These are phyloP conservation scores for Saturnispora bothae DNA, from an alignment of 805 yeast genomes.

Conservation along the genomic window DNA sequence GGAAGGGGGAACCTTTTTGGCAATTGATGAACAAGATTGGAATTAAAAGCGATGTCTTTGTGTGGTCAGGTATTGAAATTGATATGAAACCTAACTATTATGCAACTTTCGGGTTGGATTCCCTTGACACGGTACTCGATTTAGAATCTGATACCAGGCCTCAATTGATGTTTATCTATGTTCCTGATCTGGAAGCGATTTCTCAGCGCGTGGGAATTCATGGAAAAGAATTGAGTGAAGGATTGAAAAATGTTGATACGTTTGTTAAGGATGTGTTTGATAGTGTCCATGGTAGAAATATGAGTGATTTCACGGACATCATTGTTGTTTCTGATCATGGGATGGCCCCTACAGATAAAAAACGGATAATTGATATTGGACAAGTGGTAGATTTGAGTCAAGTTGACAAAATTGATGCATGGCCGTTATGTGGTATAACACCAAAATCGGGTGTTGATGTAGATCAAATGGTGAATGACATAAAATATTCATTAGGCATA, in stretches of 20 bases:
- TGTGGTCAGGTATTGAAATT: constrained; percentile 95
- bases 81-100: constrained; percentile 43
- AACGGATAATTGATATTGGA: constrained; percentile 60
- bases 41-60: constrained; percentile 65
- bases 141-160: constrained; percentile 46
- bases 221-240: constrained; percentile 46
- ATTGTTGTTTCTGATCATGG: constrained; percentile 86
- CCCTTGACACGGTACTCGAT: constrained; percentile 63
- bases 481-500: constrained; percentile 25
- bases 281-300: constrained; percentile 43
- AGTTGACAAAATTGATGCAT: constrained; percentile 62
- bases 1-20: constrained; percentile 92
- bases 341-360: constrained; percentile 77
- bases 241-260: constrained; percentile 53
- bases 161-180: constrained; percentile 64
- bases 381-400: constrained; percentile 47
- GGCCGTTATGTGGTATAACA: constrained; percentile 77
- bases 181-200: constrained; percentile 70
- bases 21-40: constrained; percentile 56
- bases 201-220: constrained; percentile 67
- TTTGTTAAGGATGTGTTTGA: constrained; percentile 41
- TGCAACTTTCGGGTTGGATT: constrained; percentile 51
- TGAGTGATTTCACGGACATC: constrained; percentile 58
- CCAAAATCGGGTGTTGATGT: constrained; percentile 35
- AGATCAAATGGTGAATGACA: constrained; percentile 37